Evolutionary conservation across 495 filamentous ascomycete genomes (phyloP).

Genomic region (Neurospora sp.): DNA sequence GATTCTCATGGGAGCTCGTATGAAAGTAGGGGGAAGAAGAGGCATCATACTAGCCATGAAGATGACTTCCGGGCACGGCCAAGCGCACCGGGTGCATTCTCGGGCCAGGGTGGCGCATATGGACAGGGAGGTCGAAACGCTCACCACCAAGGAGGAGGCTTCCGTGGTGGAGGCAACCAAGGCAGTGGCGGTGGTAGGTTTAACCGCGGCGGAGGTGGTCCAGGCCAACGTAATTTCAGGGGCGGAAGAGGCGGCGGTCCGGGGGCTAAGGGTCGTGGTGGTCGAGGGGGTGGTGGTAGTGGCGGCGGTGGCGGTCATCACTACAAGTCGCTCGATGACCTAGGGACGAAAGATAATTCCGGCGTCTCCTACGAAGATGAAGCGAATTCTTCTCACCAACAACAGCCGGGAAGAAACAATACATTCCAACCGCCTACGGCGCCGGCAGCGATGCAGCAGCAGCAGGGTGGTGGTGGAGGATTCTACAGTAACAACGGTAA

Average conservation of each 20-base stretch:
- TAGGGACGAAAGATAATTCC: slow-evolving; percentile 29
- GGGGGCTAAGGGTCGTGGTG: slow-evolving; percentile 7
- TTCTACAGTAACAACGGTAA: slow-evolving; percentile 4
- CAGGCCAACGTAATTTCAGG: slow-evolving; percentile 20
- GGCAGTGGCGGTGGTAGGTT: neutral
- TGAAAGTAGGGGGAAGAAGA: slow-evolving; percentile 49
- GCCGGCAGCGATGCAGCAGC: slow-evolving; percentile 8
- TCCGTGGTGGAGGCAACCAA: neutral
- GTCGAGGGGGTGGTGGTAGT: slow-evolving; percentile 25
- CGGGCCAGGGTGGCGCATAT: neutral
- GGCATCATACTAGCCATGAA: slow-evolving; percentile 43
- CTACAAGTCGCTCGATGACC: slow-evolving; percentile 31
- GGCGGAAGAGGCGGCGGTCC: slow-evolving; percentile 17
- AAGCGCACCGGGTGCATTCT: slow-evolving; percentile 2
- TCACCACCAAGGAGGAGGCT: neutral
- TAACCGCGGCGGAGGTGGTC: slow-evolving; percentile 11
- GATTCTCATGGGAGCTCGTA: slow-evolving; percentile 44
- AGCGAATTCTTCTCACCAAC: neutral
- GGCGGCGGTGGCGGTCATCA: slow-evolving; percentile 17
- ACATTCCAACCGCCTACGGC: slow-evolving; percentile 11
- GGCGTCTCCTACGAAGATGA: slow-evolving; percentile 34
- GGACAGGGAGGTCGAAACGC: neutral
- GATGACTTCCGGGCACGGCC: slow-evolving; percentile 29
- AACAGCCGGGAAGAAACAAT: neutral
- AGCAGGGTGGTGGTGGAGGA: slow-evolving; percentile 4